A percentile compares a stretch with the other conserved stretches of the same genome.
phyloP scores from a whole-genome alignment of 352 stramenopile species.

The Phytophthora melonis region DNA sequence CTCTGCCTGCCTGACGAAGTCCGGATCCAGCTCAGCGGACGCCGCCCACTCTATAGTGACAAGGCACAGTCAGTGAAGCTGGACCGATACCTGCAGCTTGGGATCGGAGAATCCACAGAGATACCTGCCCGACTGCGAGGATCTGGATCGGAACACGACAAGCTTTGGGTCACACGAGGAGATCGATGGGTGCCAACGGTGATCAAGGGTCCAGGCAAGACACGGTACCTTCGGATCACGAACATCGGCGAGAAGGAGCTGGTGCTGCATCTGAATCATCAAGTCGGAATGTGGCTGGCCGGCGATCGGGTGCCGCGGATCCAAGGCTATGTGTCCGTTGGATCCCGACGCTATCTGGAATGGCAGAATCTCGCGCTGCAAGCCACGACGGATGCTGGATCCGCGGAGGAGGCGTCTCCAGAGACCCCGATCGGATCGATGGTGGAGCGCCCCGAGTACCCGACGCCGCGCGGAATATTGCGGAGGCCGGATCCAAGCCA shows the following conservation, averaged over 20 bases:
- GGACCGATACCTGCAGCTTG: neutral
- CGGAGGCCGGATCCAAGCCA: neutral
- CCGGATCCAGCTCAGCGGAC: constrained; percentile 11
- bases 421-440: neutral
- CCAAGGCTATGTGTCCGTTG: constrained; percentile 10
- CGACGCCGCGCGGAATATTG: neutral
- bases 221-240: constrained; percentile 8
- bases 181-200: constrained; percentile 13
- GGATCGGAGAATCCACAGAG: neutral
- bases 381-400: neutral
- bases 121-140: neutral
- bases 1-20: constrained; percentile 7
- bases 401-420: neutral
- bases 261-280: neutral
- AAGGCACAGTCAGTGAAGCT: neutral
- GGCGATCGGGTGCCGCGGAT: constrained; percentile 6
- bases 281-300: constrained; percentile 13
- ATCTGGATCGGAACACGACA: neutral
- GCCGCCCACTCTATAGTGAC: neutral
- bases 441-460: neutral
- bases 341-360: neutral
- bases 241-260: constrained; percentile 1
- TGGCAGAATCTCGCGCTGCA: constrained; percentile 21
- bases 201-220: neutral
- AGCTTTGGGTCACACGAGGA: constrained; percentile 14